Evolutionary conservation across 2,329 filamentous ascomycete genomes (phyloP).

Genomic region (Acarospora socialis): DNA sequence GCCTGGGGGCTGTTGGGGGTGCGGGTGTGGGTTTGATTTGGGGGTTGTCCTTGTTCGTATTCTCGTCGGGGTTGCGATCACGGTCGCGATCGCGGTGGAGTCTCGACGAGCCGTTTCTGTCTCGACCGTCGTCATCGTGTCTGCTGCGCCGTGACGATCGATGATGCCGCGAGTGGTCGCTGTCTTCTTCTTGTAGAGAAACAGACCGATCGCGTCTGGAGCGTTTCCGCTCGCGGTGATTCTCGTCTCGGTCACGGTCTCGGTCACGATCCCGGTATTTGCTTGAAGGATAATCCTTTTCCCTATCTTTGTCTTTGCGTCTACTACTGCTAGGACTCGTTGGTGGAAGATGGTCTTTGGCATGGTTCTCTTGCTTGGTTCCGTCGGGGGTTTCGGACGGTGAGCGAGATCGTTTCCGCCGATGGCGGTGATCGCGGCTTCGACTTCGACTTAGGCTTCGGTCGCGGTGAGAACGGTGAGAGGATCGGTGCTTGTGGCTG

Average conservation of each 20-base stretch:
- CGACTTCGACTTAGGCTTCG: conserved; percentile 26
- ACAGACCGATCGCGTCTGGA: conserved; percentile 28
- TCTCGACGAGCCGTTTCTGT: neutral
- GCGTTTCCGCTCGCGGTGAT: conserved; percentile 21
- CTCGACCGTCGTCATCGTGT: conserved; percentile 12
- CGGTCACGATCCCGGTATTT: conserved; percentile 35
- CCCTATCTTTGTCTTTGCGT: conserved; percentile 20
- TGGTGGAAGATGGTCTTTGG: conserved; percentile 11
- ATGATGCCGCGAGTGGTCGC: conserved; percentile 13
- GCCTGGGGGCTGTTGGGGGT: too few species aligned
- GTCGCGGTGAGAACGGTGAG: conserved; percentile 38
- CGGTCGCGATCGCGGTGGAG: too few species aligned
- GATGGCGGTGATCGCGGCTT: conserved; percentile 20
- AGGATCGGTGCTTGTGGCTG: conserved; percentile 26
- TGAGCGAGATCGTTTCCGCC: conserved; percentile 24
- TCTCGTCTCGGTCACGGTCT: conserved; percentile 13
- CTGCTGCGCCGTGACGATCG: conserved; percentile 10
- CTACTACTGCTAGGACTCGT: conserved; percentile 9
- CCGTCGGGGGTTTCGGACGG: too few species aligned
- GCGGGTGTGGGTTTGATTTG: too few species aligned
- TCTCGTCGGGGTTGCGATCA: too few species aligned
- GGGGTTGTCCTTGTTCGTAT: too few species aligned
- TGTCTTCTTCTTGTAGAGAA: conserved; percentile 21
- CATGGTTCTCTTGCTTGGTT: conserved; percentile 17
- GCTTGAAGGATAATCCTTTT: conserved; percentile 20